Conservation (phyloP, 2,329 filamentous ascomycete species). For the Cordyceps cateniannulata region DNA sequence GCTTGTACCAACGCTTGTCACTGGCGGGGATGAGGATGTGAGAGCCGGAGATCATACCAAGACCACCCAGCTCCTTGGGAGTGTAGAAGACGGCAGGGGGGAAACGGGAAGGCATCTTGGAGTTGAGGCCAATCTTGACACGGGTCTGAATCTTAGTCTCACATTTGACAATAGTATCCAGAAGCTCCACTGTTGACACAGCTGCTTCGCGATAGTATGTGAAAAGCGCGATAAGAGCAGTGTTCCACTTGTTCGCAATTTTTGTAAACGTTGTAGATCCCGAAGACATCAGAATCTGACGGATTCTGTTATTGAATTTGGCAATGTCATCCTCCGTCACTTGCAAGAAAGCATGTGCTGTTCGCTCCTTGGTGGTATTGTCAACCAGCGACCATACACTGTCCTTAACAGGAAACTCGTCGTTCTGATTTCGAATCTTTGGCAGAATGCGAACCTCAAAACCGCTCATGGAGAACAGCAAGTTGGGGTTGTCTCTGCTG, state of each 20-base stretch:
- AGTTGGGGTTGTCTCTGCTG: slow-evolving; percentile 93
- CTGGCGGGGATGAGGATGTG: slow-evolving; percentile 96
- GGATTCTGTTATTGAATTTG: slow-evolving; percentile 98
- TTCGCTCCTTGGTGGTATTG: slow-evolving; percentile 93
- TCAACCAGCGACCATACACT: slow-evolving; percentile 97
- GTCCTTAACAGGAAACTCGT: slow-evolving; percentile 95
- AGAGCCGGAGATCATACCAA: slow-evolving; percentile 98
- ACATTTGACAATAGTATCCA: slow-evolving; percentile 98
- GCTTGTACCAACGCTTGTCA: slow-evolving; percentile 97
- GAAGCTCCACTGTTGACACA: slow-evolving; percentile 85
- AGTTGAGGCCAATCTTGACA: slow-evolving; percentile 97
- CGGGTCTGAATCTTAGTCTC: slow-evolving; percentile 99
- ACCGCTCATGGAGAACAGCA: slow-evolving; percentile 95
- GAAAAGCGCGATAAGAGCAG: slow-evolving; percentile 90
- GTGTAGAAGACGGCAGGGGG: slow-evolving; percentile 98
- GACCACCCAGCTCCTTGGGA: slow-evolving; percentile 90
- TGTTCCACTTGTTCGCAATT: slow-evolving; percentile 99
- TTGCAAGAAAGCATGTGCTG: slow-evolving; percentile 93
- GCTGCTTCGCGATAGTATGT: slow-evolving; percentile 98
- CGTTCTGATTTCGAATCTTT: slow-evolving; percentile 89
- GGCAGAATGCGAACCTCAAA: slow-evolving; percentile 96
- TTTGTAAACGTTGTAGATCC: slow-evolving; percentile 99
- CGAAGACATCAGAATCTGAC: slow-evolving; percentile 98
- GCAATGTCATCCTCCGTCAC: slow-evolving; percentile 97
- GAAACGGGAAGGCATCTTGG: slow-evolving; percentile 98